These are phyloP conservation scores for Lonicera japonica DNA, from an alignment of 129 eudicot genomes.

Conservation along the genomic window DNA sequence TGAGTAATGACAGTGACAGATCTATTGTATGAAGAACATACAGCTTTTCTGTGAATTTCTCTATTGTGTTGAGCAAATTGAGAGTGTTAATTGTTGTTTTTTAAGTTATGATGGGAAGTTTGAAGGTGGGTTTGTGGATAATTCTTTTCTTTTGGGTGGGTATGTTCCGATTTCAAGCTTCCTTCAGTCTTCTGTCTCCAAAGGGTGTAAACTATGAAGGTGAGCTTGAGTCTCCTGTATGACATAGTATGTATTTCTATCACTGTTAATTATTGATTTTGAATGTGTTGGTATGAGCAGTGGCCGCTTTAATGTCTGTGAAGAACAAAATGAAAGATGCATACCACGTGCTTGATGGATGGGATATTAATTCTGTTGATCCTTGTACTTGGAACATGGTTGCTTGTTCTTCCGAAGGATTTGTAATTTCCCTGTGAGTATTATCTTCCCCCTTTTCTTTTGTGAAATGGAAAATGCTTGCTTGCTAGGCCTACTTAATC, in stretches of 20 bases:
- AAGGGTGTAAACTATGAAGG: conserved; percentile 98
- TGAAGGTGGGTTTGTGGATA: conserved; percentile 26
- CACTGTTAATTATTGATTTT: neutral
- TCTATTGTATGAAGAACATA: too few relatives aligned
- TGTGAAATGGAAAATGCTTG: too few relatives aligned
- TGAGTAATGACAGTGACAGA: neutral
- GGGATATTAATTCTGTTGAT: conserved; percentile 98
- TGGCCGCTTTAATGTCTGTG: conserved; percentile 95
- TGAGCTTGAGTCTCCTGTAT: conserved; percentile 14
- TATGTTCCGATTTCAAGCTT: conserved; percentile 23
- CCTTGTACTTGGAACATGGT: conserved; percentile 99
- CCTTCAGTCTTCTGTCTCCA: conserved; percentile 76
- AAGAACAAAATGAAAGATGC: conserved; percentile 74
- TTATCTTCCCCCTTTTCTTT: neutral
- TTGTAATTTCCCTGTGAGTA: conserved; percentile 87
- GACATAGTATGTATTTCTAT: neutral
- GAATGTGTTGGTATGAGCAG: conserved; percentile 27
- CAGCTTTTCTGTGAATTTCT: neutral
- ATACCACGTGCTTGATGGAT: conserved; percentile 80
- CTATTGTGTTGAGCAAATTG: neutral
- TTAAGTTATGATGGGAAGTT: conserved; percentile 18
- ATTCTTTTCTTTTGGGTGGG: conserved; percentile 25
- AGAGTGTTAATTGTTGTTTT: neutral
- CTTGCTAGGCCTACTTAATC: too few relatives aligned
- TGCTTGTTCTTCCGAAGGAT: conserved; percentile 83